Evolutionary conservation across 2,329 filamentous ascomycete genomes (phyloP).

Genomic region (Aspergillus ochraceoroseus): DNA sequence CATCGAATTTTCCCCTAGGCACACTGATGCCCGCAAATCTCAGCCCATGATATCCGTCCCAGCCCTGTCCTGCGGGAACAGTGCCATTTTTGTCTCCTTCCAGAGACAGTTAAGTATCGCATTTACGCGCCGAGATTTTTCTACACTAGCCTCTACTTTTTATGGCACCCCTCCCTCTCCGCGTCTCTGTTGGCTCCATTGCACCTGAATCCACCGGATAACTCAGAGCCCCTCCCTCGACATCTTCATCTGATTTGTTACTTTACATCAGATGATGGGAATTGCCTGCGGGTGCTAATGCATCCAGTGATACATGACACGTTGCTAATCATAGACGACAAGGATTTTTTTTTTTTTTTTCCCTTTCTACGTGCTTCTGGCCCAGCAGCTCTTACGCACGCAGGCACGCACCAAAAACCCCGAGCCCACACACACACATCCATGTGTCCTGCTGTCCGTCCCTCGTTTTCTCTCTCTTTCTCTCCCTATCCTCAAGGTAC

Average conservation of each 20-base stretch:
- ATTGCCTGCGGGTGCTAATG: slow-evolving; percentile 23
- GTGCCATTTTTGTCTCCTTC: too few species aligned
- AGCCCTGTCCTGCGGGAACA: too few species aligned
- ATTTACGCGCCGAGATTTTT: slow-evolving; percentile 3
- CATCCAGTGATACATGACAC: slow-evolving; percentile 11
- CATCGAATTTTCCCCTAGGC: slow-evolving; percentile 6
- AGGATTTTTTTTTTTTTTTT: not conserved
- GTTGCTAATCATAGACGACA: slow-evolving; percentile 10
- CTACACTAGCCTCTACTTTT: not conserved
- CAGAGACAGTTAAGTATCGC: too few species aligned
- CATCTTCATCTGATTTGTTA: slow-evolving; percentile 11
- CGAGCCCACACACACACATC: slow-evolving; percentile 7
- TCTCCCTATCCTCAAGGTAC: not conserved
- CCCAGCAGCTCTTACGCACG: not conserved
- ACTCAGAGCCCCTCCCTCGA: slow-evolving; percentile 5
- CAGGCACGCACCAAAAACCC: not conserved
- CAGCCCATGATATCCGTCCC: not conserved
- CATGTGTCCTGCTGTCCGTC: too few species aligned
- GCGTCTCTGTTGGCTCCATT: slow-evolving; percentile 11
- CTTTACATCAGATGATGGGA: slow-evolving; percentile 23
- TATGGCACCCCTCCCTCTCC: slow-evolving; percentile 5
- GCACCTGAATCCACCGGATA: slow-evolving; percentile 12
- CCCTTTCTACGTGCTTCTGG: slow-evolving; percentile 2
- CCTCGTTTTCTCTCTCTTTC: not conserved
- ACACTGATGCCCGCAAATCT: not conserved